A percentile compares a stretch with the other conserved stretches of the same genome.
phyloP scores from a whole-genome alignment of 2,329 filamentous ascomycete species.

The Fusarium cyanostomum region DNA sequence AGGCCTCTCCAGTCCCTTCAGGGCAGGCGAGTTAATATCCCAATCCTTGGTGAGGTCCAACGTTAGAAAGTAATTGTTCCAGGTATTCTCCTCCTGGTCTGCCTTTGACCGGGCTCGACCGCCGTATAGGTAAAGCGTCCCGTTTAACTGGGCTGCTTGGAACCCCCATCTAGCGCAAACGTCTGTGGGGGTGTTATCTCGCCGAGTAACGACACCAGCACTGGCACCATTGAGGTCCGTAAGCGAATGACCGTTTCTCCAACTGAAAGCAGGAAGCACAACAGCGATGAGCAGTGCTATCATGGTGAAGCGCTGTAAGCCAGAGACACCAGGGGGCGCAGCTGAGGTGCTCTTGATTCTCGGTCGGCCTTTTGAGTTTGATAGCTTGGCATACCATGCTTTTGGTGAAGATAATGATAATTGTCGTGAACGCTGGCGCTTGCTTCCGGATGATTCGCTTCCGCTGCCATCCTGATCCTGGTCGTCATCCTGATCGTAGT shows the following conservation, averaged over 20 bases:
- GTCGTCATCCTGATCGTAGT: conserved; percentile 9
- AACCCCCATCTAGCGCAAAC: conserved; percentile 73
- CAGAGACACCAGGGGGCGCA: conserved; percentile 53
- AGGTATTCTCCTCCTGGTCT: conserved; percentile 70
- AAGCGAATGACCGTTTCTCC: conserved; percentile 50
- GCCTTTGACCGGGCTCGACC: conserved; percentile 68
- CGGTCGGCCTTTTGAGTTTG: conserved; percentile 51
- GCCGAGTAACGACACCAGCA: conserved; percentile 54
- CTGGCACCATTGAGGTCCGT: conserved; percentile 56
- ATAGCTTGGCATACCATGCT: conserved; percentile 57
- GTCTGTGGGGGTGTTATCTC: conserved; percentile 47
- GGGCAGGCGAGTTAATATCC: conserved; percentile 69
- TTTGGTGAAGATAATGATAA: conserved; percentile 37
- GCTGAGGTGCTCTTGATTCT: conserved; percentile 55
- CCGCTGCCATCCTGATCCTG: conserved; percentile 5
- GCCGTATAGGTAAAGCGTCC: conserved; percentile 80
- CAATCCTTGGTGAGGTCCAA: conserved; percentile 79
- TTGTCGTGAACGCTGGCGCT: conserved; percentile 22
- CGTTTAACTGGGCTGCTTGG: conserved; percentile 76
- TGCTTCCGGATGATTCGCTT: background rate
- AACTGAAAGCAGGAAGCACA: conserved; percentile 58
- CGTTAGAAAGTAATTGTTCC: conserved; percentile 79
- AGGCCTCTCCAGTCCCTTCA: conserved; percentile 70
- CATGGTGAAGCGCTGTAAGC: conserved; percentile 57
- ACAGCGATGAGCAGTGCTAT: conserved; percentile 61